phyloP scores from a whole-genome alignment of 345 rosid genomes.

The Corymbia maculata region DNA sequence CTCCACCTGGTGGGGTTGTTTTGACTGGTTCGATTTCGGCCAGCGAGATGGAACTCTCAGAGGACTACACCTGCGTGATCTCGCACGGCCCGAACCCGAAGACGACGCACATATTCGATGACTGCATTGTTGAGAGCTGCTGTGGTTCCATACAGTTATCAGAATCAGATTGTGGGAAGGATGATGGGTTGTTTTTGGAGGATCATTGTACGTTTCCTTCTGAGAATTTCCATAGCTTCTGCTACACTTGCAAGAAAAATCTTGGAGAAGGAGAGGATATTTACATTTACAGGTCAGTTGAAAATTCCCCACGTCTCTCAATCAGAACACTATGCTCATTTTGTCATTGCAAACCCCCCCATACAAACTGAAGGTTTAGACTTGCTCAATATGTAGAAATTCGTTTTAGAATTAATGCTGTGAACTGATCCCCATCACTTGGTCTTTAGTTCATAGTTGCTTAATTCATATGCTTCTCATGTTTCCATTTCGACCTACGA shows the following conservation, averaged over 20 bases:
- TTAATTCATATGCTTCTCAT: background rate
- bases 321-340: background rate
- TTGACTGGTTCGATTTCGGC: slow-evolving; percentile 9
- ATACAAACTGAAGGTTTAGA: background rate
- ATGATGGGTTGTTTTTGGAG: slow-evolving; percentile 3
- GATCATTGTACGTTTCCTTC: slow-evolving; percentile 17
- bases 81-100: slow-evolving; percentile 74
- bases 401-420: background rate
- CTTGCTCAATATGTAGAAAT: background rate
- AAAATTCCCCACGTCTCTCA: background rate
- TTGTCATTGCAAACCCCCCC: background rate
- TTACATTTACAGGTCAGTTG: slow-evolving; percentile 80
- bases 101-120: slow-evolving; percentile 81
- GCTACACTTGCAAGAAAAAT: slow-evolving; percentile 67
- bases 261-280: slow-evolving; percentile 79
- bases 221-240: slow-evolving; percentile 64
- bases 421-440: background rate
- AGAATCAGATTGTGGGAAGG: slow-evolving; percentile 10
- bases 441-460: background rate
- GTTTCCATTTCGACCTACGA: background rate
- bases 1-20: background rate
- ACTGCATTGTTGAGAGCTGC: slow-evolving; percentile 65
- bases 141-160: slow-evolving; percentile 38
- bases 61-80: slow-evolving; percentile 91
- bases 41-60: slow-evolving; percentile 73